Conservation (phyloP, 2,329 filamentous ascomycete species). For the Trichoderma cornu-damae region DNA sequence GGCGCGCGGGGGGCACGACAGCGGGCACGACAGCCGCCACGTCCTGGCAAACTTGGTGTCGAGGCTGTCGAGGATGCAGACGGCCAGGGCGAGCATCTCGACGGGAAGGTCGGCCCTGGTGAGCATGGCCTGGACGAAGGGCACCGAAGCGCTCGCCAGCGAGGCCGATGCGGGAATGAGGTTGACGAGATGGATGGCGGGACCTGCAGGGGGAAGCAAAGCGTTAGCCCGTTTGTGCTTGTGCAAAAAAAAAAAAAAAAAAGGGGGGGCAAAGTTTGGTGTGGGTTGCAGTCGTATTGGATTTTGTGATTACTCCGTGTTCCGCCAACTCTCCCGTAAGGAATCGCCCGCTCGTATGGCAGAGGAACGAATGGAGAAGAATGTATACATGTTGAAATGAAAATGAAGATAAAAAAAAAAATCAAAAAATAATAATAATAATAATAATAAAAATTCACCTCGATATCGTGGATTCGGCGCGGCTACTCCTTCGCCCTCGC, state of each 20-base stretch:
- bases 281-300: not conserved
- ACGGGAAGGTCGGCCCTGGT: constrained; percentile 52
- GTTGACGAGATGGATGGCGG: constrained; percentile 61
- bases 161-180: constrained; percentile 61
- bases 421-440: no score
- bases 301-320: constrained; percentile 4
- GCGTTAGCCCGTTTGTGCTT: no score
- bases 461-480: constrained; percentile 36
- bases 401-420: not conserved
- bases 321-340: no score
- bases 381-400: no score
- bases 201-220: constrained; percentile 45
- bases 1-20: constrained; percentile 41
- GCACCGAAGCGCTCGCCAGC: constrained; percentile 52
- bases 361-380: no score
- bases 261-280: no score
- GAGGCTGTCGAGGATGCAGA: constrained; percentile 62
- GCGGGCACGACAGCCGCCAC: constrained; percentile 55
- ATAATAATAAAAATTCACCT: constrained; percentile 30
- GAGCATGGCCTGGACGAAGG: constrained; percentile 57
- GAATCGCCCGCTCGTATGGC: no score
- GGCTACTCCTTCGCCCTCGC: no score
- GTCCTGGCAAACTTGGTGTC: constrained; percentile 56
- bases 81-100: constrained; percentile 59
- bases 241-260: no score